phyloP scores from a whole-genome alignment of 2,329 filamentous ascomycete genomes.

The Nannizziopsis arthrosporioides region DNA sequence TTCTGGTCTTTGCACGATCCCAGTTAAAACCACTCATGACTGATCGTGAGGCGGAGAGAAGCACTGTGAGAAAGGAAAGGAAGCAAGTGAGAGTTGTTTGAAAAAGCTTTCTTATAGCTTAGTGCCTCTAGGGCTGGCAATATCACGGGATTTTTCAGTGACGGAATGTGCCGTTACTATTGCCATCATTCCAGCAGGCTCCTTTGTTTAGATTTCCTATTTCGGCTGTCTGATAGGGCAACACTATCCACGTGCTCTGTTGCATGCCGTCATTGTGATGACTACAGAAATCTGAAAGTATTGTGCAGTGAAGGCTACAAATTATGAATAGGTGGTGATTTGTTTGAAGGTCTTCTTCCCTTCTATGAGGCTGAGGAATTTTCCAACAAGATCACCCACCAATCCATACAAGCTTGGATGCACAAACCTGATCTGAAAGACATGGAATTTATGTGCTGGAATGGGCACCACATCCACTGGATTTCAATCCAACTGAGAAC shows the following conservation, averaged over 20 bases:
- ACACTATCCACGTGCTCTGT: too few relatives aligned
- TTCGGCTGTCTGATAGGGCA: too few relatives aligned
- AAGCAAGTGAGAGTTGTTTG: not conserved
- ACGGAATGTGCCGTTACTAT: not conserved
- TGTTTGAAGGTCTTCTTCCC: too few relatives aligned
- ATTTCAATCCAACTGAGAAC: constrained; percentile 17
- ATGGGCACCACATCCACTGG: constrained; percentile 13
- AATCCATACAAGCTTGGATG: constrained; percentile 4
- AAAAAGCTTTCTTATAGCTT: not conserved
- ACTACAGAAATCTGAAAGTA: too few relatives aligned
- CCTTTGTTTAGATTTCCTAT: too few relatives aligned
- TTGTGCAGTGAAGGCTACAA: too few relatives aligned
- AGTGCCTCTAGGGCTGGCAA: not conserved
- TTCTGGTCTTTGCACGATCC: constrained; percentile 2
- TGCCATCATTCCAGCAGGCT: not conserved
- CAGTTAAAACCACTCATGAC: constrained; percentile 7
- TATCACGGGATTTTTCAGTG: not conserved
- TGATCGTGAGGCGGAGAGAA: not conserved
- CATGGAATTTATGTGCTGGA: constrained; percentile 11
- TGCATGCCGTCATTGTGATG: too few relatives aligned
- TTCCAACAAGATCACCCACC: constrained; percentile 16
- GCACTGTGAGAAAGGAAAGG: not conserved
- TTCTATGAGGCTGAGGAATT: not conserved
- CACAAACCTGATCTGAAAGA: constrained; percentile 1
- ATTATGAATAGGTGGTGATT: too few relatives aligned